These are phyloP conservation scores for Euphorbia schlechtendalii DNA, from an alignment of 441 rosid species.

Conservation along the genomic window DNA sequence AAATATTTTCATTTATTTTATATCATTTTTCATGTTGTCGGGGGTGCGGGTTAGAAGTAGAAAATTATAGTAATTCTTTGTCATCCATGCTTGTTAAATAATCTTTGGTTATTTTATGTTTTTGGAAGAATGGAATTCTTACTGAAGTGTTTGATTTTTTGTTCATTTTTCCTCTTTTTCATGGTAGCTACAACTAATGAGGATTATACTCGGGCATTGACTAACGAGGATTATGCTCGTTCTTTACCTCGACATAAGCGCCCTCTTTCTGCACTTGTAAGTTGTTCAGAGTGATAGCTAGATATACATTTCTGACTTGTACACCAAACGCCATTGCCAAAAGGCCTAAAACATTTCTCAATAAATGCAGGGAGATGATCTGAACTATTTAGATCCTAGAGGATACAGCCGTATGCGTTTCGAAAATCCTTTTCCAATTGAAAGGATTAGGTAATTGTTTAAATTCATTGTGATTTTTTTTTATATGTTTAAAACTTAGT, in stretches of 20 bases:
- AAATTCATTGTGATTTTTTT: neutral
- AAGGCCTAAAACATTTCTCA: neutral
- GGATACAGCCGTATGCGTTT: slow-evolving; percentile 8
- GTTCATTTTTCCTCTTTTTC: neutral
- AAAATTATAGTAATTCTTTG: neutral
- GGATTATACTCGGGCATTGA: slow-evolving; percentile 5
- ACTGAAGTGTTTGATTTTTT: neutral
- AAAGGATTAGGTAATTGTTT: slow-evolving; percentile 18
- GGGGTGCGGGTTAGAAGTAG: neutral
- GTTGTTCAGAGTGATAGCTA: neutral
- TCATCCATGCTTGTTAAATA: neutral
- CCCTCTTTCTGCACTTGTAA: slow-evolving; percentile 20
- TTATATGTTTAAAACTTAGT: neutral
- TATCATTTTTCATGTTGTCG: neutral
- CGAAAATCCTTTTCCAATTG: slow-evolving; percentile 20
- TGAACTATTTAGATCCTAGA: slow-evolving; percentile 21
- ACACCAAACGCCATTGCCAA: neutral
- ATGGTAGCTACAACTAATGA: slow-evolving; percentile 9
- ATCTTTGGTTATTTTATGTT: neutral
- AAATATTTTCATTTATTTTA: neutral
- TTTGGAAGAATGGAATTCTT: neutral
- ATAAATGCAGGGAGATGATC: slow-evolving; percentile 20
- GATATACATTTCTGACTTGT: neutral
- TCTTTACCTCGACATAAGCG: slow-evolving; percentile 21
- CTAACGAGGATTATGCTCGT: slow-evolving; percentile 3